Base-by-base conservation (phyloP, 768 basidiomycete genomes). In the Tricholoma matsutake region DNA sequence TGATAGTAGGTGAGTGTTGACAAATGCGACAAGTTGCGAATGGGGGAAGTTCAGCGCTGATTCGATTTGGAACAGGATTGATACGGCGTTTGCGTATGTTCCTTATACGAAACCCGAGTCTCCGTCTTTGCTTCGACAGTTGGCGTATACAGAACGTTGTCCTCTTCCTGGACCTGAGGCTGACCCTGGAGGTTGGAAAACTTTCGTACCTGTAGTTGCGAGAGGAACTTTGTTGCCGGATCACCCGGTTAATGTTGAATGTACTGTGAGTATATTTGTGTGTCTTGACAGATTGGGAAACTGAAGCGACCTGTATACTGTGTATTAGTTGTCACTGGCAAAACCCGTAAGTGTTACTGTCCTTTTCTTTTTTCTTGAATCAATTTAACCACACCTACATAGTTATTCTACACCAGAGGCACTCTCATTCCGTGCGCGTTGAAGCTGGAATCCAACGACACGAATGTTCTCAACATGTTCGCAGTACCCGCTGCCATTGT, bases 351-450 rank as follows among this genome's bases (percentile, higher is more conserved):
- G 47, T 1, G 11, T 13, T 28, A 14, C 25, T 18, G 22, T 49
- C n/a, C n/a, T n/a, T n/a, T n/a, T 49, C 4, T 28, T 14, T 1
- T 14, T 13, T 49, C 22, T 18, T 25, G 47, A 28, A 28, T 13
- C 13, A 5, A 25, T 11, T 28, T 49, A n/a, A n/a, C n/a, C 6
- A n/a, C 31, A 2, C 28, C 29, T 29, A n/a, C 29, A 29, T 52
- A 81, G 76, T 67, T 81, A 34, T 79, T 74, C 45, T 84, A 82
- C 62, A 79, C 82, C 20, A 75, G 82, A 64, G 83, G 83, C 31
- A 79, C 75, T 31, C 75, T 78, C 34, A 68, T 84, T 35, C 82
- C 83, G 47, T 79, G 79, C 61, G 76, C 74, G 64, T 62, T 83
- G 56, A 74, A 73, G 0, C 62, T 84, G 10, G 78, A 79, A 66